Evolutionary conservation across 805 yeast genomes (phyloP), one percentile per base, ranked within the genome.

Genomic region (Pichia manshurica): DNA sequence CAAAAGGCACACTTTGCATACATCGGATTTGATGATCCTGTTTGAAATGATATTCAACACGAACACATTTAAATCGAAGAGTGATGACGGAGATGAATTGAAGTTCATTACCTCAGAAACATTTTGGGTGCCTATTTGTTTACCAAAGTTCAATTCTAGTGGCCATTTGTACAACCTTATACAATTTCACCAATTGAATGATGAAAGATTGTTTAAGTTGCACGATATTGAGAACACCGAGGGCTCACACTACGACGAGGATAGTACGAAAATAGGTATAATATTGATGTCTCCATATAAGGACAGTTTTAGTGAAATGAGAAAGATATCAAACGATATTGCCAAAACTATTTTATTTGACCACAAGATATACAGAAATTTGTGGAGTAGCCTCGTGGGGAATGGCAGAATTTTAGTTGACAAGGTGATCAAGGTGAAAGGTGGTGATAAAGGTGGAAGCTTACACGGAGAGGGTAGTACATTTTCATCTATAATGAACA

Each of bases 101-200:
- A 54, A 56, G 25, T 39, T 59, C 12, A 54, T 64, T 1, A 52
- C 75, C 54, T 60, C 71, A 48, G 85, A 85, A 55, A 96, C 90
- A 59, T 78, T 88, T 49, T 93, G 98, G 98, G 77, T 87, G 12
- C 99, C 99, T 0, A 72, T 91, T 0, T 91, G 99, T 64, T 72
- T 91, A 62, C 96, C 98, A 0, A 80, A 85, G 55, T 91, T 91
- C 69, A 91, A 93, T 60, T 69, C 87, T 2, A 81, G 81, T 53
- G 99, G 99, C 9, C 93, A 90, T 58, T 66, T 91, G 5, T 86
- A 93, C 59, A 81, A 88, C 12, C 87, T 84, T 58, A 84, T 89
- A 39, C 81, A 80, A 49, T 80, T 81, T 53, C 60, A 82, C 41
- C 73, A 73, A 42, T 53, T 68, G 32, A 61, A 68, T 16, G 66